A percentile compares a stretch with the other conserved stretches of the same genome.
phyloP scores from a whole-genome alignment of 2,329 filamentous ascomycete genomes.

The Neobulgaria alba region DNA sequence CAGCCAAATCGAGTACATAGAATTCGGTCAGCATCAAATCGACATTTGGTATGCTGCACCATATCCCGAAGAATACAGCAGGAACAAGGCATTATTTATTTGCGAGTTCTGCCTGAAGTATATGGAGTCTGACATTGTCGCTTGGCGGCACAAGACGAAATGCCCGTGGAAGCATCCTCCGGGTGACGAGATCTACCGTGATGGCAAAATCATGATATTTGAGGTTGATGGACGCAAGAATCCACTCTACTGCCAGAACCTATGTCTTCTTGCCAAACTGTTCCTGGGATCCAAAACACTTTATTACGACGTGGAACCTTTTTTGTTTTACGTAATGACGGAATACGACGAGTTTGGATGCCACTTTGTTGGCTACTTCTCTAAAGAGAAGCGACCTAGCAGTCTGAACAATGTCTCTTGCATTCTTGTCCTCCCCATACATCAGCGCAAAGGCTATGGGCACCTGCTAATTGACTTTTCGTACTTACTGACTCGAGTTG shows the following conservation, averaged over 20 bases:
- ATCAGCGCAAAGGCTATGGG: conserved; percentile 94
- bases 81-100: conserved; percentile 94
- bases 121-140: conserved; percentile 74
- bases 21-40: conserved; percentile 95
- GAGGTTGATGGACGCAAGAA: conserved; percentile 94
- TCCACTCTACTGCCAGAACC: conserved; percentile 90
- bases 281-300: conserved; percentile 97
- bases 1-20: conserved; percentile 97
- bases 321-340: conserved; percentile 95
- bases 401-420: conserved; percentile 97
- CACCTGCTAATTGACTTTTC: conserved; percentile 97
- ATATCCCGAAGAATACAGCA: conserved; percentile 96
- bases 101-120: conserved; percentile 97
- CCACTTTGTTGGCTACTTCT: conserved; percentile 98
- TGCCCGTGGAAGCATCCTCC: conserved; percentile 88
- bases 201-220: conserved; percentile 89
- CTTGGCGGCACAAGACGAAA: conserved; percentile 78
- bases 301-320: conserved; percentile 99
- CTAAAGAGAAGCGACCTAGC: conserved; percentile 91
- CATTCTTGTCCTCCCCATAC: conserved; percentile 90
- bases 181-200: conserved; percentile 96
- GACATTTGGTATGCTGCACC: conserved; percentile 99
- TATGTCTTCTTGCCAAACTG: conserved; percentile 90
- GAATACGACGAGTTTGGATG: conserved; percentile 88
- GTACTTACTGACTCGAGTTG: conserved; percentile 86